A percentile compares a stretch with the other conserved stretches of the same genome.
These are phyloP conservation scores for Rhodamnia argentea DNA, from an alignment of 345 rosid genomes.

Conservation along the genomic window DNA sequence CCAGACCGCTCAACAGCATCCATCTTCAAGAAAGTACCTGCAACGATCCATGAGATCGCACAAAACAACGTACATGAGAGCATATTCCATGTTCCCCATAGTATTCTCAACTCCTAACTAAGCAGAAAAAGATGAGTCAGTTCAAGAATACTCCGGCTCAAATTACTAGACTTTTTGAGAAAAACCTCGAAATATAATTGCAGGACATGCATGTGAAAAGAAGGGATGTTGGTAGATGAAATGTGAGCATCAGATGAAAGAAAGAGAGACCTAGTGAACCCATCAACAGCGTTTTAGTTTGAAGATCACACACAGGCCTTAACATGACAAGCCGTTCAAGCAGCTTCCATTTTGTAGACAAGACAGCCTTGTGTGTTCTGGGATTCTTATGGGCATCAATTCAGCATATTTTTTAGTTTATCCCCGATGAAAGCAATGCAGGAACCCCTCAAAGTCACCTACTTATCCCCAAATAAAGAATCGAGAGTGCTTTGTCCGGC, in stretches of 20 bases:
- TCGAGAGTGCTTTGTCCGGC: neutral
- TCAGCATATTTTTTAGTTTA: neutral
- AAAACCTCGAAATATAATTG: neutral
- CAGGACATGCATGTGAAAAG: neutral
- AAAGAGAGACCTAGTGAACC: conserved; percentile 13
- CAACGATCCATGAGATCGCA: neutral
- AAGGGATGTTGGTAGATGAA: neutral
- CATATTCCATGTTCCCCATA: neutral
- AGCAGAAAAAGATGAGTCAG: neutral
- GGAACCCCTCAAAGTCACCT: conserved; percentile 9
- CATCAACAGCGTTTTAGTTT: conserved; percentile 4
- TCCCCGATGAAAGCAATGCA: conserved; percentile 17
- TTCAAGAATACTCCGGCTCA: neutral
- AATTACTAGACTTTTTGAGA: neutral
- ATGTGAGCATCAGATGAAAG: neutral
- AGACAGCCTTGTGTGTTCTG: neutral
- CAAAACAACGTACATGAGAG: neutral
- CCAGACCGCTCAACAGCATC: conserved; percentile 26
- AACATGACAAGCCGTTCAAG: neutral
- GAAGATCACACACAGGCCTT: neutral
- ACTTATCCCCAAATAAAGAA: conserved; percentile 6
- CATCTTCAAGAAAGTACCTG: conserved; percentile 38
- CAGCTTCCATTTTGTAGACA: conserved; percentile 3
- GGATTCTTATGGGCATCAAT: neutral
- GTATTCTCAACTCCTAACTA: neutral